Base-by-base conservation (phyloP, 2,329 filamentous ascomycete genomes). In the Rhinocladiella similis region DNA sequence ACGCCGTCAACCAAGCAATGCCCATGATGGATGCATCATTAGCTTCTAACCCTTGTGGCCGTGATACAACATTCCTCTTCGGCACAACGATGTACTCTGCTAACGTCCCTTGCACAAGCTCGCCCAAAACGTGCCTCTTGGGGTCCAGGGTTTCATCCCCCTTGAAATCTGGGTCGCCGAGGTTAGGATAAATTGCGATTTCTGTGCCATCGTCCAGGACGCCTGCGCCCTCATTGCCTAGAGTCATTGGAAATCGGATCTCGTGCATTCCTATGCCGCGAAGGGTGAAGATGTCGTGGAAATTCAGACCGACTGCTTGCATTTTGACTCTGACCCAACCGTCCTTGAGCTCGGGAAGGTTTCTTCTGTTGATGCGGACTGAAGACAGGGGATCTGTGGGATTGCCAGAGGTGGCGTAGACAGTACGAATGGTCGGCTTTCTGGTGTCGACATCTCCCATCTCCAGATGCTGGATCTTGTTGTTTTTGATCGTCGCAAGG, bases 211-310 rank as follows among this genome's bases (percentile, higher is more conserved):
- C 54, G 4, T 60, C 57, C 16, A 60, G 47, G 4, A 60, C 25
- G 18, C 57, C 57, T 14, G 57, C 53, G 33, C 57, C 57, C 52
- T 60, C 57, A 29, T 60, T 60, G 33, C 57, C 57, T 6, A 60
- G 38, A 14, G 56, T 60, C 54, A 60, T 60, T 6, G 57, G 57
- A 27, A 47, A 60, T 29, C 54, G 53, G 41, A 57, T 57, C 43
- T 60, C 47, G 16, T 54, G 50, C 50, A 57, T 48, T 4, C 54
- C 47, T 22, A 60, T 22, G 5, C 57, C 57, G 5, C 54, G 54
- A 14, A 60, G 47, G 3, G 57, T 60, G 50, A 60, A 60, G 27
- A 60, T 54, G 39, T 60, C 57, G 25, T 60, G 57, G 38, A 60
- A 60, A 20, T 60, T 60, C 13, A 60, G 50, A 29, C 50, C 54